Percentiles rank a stretch among this genome's conserved stretches.
Conservation (phyloP, 768 basidiomycete genomes). For the Lentinula raphanica region DNA sequence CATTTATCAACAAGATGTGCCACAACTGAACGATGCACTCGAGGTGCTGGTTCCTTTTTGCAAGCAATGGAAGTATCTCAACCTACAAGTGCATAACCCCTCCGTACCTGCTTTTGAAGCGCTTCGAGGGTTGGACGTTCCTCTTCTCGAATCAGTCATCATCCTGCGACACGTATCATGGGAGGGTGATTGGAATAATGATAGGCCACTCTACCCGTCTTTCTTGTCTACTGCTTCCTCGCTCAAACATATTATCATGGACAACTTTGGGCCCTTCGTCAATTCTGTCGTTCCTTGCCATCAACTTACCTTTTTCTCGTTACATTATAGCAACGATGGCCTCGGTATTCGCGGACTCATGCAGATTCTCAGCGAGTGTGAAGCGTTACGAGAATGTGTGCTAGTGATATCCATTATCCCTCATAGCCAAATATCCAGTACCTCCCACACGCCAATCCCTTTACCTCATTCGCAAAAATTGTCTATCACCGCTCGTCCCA, state of each 20-base stretch:
- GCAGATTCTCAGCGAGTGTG: background rate
- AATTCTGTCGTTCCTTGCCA: background rate
- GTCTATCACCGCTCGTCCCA: background rate
- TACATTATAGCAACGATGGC: background rate
- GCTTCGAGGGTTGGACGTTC: background rate
- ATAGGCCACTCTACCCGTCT: background rate
- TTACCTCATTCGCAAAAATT: background rate
- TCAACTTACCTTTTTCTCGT: background rate
- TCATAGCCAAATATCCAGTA: background rate
- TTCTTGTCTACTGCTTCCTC: background rate
- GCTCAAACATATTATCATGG: background rate
- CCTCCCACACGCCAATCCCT: background rate
- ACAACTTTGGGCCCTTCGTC: background rate
- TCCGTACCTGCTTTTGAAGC: background rate
- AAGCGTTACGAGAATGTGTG: background rate
- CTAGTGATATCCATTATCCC: background rate
- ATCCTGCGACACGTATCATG: background rate
- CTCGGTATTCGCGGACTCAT: background rate
- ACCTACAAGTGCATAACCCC: background rate
- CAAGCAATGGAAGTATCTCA: constrained; percentile 3
- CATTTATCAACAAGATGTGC: background rate
- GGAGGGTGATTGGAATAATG: background rate
- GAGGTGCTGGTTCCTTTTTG: background rate
- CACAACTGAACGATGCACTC: background rate
- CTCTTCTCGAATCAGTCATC: background rate